Conservation (phyloP, 2,329 filamentous ascomycete species). For the Harringtonia lauricola region DNA sequence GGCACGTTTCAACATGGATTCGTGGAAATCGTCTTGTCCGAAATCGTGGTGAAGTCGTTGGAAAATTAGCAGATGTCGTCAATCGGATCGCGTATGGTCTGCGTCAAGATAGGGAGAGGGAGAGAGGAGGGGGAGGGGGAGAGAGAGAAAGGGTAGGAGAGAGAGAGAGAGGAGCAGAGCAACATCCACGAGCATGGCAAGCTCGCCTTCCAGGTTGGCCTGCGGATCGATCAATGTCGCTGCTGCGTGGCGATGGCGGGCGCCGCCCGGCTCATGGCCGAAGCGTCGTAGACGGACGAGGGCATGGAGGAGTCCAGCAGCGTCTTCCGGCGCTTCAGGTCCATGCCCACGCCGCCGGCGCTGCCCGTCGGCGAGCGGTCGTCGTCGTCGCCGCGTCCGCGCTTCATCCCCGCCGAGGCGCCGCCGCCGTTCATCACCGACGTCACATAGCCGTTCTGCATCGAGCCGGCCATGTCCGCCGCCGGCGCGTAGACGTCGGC, state of each 20-base stretch:
- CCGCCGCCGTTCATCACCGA: conserved; percentile 61
- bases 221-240: conserved; percentile 16
- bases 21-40: neutral
- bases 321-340: conserved; percentile 25
- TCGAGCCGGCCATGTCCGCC: conserved; percentile 42
- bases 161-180: too few species aligned
- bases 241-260: conserved; percentile 17
- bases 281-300: conserved; percentile 18
- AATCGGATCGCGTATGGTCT: neutral
- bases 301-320: conserved; percentile 20
- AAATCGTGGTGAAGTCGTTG: neutral
- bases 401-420: conserved; percentile 29
- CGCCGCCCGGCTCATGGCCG: conserved; percentile 14
- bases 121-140: too few species aligned
- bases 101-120: neutral
- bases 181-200: too few species aligned
- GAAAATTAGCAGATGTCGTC: neutral
- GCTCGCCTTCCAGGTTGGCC: neutral
- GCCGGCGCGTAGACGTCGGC: conserved; percentile 63
- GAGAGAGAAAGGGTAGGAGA: too few species aligned
- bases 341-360: conserved; percentile 12
- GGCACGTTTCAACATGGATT: neutral
- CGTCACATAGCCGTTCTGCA: conserved; percentile 53
- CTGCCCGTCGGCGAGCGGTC: conserved; percentile 22
- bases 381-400: conserved; percentile 31